These are phyloP conservation scores for Neltuma alba DNA, from an alignment of 306 rosid species.

Conservation along the genomic window DNA sequence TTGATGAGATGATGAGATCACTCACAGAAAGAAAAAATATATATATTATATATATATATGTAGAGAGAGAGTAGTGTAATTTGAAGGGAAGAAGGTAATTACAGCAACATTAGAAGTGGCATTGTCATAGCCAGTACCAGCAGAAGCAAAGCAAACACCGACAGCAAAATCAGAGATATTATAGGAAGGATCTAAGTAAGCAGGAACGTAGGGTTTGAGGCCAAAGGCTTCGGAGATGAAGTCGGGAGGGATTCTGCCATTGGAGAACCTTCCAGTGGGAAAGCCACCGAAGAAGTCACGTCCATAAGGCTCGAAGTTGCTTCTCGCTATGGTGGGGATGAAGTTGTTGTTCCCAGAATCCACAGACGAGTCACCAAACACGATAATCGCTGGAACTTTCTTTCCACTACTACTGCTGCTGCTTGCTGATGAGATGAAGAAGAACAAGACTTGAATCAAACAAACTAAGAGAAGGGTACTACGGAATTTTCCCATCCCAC, in stretches of 20 bases:
- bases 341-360: slow-evolving; percentile 77
- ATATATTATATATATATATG: too few species aligned
- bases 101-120: slow-evolving; percentile 59
- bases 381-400: slow-evolving; percentile 55
- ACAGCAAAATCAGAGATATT: slow-evolving; percentile 55
- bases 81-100: not conserved
- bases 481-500: slow-evolving; percentile 36
- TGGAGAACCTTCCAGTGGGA: slow-evolving; percentile 63
- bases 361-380: slow-evolving; percentile 72
- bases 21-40: not conserved
- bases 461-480: slow-evolving; percentile 15
- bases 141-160: slow-evolving; percentile 80
- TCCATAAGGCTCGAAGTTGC: slow-evolving; percentile 70
- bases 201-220: slow-evolving; percentile 53
- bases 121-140: slow-evolving; percentile 71
- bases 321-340: slow-evolving; percentile 64
- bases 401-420: not conserved
- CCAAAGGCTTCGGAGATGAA: slow-evolving; percentile 64
- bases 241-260: slow-evolving; percentile 61
- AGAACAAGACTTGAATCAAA: slow-evolving; percentile 13
- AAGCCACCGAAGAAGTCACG: slow-evolving; percentile 52
- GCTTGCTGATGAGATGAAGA: slow-evolving; percentile 32
- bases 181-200: slow-evolving; percentile 62
- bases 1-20: not conserved
- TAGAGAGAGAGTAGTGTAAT: too few species aligned